Base-by-base conservation (phyloP, 2,329 filamentous ascomycete genomes). In the Cordyceps cicadae region DNA sequence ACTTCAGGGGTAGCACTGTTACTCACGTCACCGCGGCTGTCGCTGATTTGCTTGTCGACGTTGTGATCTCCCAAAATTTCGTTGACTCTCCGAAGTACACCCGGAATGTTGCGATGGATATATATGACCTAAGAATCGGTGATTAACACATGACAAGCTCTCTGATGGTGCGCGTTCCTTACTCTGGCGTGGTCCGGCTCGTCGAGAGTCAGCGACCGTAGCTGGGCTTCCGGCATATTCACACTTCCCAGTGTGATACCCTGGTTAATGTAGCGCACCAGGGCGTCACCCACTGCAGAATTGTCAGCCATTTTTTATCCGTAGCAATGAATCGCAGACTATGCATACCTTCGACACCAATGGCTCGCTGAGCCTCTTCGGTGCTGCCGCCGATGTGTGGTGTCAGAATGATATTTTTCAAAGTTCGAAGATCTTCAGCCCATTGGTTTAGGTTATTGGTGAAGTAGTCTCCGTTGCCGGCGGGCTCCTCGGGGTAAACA, bases 311-410 rank as follows among this genome's bases (percentile, higher is more conserved):
- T 26, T 4, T 1, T 63, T 57, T 29, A 32, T 19, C 2, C 29
- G 9, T 1, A 17, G 54, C 19, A 19, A 19, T n/a, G 24, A n/a
- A 17, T 8, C 41, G 17, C 5, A 21, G 21, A 43, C 51, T 46
- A 49, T 19, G 65, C 71, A 60, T 74, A 82, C 82, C 83, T 80
- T 99, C 94, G 49, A 95, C 83, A 67, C 94, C 94, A 72, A 99
- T 99, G 17, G 94, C 93, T 62, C 90, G 87, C 77, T 99, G 94
- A 5, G 94, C 94, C 77, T 99, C 94, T 76, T 99, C 94, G 0
- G 94, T 99, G 75, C 91, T 96, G 60, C 94, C 94, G 68, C 94
- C 94, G 70, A 99, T 97, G 74, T 99, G 94, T 24, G 94, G 94
- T 1, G 93, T 96, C 54, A 99, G 81, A 67, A 99, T 96, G 66